These are phyloP conservation scores for Adansonia digitata DNA, from an alignment of 345 rosid genomes.

Conservation along the genomic window DNA sequence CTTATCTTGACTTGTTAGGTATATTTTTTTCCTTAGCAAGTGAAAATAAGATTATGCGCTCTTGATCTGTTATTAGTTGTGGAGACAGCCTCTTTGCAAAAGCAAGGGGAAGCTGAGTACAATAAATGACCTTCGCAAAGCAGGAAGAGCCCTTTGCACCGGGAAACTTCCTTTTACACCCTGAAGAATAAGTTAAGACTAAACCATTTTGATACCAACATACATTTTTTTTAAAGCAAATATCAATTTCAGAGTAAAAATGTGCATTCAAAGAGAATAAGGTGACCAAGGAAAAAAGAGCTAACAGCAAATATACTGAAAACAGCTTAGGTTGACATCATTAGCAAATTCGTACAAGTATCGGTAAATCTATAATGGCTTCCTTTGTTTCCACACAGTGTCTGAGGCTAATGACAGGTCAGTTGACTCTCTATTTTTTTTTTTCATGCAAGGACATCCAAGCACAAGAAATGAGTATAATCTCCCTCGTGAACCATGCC, in stretches of 20 bases:
- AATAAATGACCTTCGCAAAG: too few relatives aligned
- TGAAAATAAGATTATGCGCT: background rate
- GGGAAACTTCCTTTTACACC: background rate
- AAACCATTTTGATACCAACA: background rate
- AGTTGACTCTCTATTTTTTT: background rate
- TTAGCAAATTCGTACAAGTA: background rate
- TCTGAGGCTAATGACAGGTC: background rate
- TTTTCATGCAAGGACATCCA: background rate
- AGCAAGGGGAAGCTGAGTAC: background rate
- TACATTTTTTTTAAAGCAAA: background rate
- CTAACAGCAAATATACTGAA: background rate
- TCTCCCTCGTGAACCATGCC: background rate
- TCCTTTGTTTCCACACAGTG: background rate
- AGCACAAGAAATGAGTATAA: background rate
- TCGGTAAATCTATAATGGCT: background rate
- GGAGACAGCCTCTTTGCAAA: background rate
- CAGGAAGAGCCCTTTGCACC: too few relatives aligned
- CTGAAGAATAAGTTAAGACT: background rate
- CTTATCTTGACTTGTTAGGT: background rate
- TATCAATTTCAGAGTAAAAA: background rate
- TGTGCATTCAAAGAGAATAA: background rate
- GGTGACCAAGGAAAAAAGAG: background rate
- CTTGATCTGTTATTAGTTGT: background rate
- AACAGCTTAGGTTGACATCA: background rate
- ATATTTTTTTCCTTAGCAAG: background rate